These are phyloP conservation scores for Phytopythium mirpurense DNA, from an alignment of 352 stramenopile genomes.

Conservation along the genomic window DNA sequence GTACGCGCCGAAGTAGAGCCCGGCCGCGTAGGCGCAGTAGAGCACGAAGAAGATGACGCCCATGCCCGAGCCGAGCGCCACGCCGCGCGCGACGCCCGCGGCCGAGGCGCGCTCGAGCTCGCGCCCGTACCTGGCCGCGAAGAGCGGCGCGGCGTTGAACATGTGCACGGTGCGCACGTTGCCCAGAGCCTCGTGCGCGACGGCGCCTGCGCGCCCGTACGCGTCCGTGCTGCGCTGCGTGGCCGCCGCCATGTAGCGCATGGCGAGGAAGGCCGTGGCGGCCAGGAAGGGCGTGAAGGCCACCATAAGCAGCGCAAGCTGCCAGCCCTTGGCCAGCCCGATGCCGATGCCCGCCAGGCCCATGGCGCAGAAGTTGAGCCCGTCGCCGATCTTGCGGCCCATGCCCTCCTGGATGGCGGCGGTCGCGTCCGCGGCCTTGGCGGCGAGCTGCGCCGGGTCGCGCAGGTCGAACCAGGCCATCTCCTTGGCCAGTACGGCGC, in stretches of 20 bases:
- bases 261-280: constrained; percentile 20
- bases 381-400: constrained; percentile 38
- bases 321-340: constrained; percentile 45
- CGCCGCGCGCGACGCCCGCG: constrained; percentile 32
- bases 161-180: constrained; percentile 63
- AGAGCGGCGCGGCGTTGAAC: constrained; percentile 39
- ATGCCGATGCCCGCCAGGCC: constrained; percentile 37
- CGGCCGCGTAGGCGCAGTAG: constrained; percentile 49
- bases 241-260: constrained; percentile 21
- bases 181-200: constrained; percentile 50
- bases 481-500: constrained; percentile 51
- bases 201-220: constrained; percentile 38
- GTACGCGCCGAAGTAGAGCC: constrained; percentile 57
- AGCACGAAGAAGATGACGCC: constrained; percentile 47
- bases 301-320: constrained; percentile 48
- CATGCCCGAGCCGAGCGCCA: constrained; percentile 32
- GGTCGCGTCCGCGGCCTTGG: constrained; percentile 42
- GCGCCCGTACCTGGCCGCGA: constrained; percentile 35
- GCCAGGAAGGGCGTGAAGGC: constrained; percentile 42
- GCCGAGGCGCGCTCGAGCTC: constrained; percentile 21
- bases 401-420: constrained; percentile 50
- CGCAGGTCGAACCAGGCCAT: constrained; percentile 73
- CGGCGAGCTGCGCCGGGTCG: constrained; percentile 49
- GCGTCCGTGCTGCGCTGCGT: constrained; percentile 31
- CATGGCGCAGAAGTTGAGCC: constrained; percentile 33